Percentiles rank a stretch among this genome's conserved stretches.
Conservation (phyloP, 1,284 basidiomycete genomes). For the Ustilago cynodontis region DNA sequence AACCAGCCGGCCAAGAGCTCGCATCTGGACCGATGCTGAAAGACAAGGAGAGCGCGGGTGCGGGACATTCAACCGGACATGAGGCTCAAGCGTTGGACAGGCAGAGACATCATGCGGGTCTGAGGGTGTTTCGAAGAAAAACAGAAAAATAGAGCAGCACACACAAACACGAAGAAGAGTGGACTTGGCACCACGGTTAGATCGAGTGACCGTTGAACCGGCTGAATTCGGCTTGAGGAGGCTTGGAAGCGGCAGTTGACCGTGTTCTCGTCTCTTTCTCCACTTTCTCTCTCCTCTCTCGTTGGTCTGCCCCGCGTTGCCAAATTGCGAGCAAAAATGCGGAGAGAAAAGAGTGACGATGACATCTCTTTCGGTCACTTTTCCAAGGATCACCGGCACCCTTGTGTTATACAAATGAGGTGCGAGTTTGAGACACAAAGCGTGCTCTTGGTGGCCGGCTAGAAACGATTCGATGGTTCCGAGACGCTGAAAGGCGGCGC, state of each 20-base stretch:
- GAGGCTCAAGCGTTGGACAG: background rate
- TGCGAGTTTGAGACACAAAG: background rate
- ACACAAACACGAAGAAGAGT: too few species aligned
- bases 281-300: background rate
- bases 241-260: conserved; percentile 11
- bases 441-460: background rate
- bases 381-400: background rate
- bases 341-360: background rate
- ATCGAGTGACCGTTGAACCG: conserved; percentile 32
- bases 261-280: conserved; percentile 1
- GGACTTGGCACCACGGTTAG: conserved; percentile 25
- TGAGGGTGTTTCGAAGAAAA: background rate
- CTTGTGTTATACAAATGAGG: background rate
- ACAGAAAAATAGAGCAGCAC: background rate
- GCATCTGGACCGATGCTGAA: conserved; percentile 8
- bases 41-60: background rate
- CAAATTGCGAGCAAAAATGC: background rate
- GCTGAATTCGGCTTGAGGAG: conserved; percentile 35
- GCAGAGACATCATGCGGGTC: too few species aligned
- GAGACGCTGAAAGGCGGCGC: conserved; percentile 14
- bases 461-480: background rate
- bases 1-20: conserved; percentile 1
- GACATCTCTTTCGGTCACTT: background rate
- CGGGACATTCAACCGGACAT: conserved; percentile 1
- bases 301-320: conserved; percentile 10